phyloP scores from a whole-genome alignment of 2,329 filamentous ascomycete species.

The Cercospora zeae-maydis region DNA sequence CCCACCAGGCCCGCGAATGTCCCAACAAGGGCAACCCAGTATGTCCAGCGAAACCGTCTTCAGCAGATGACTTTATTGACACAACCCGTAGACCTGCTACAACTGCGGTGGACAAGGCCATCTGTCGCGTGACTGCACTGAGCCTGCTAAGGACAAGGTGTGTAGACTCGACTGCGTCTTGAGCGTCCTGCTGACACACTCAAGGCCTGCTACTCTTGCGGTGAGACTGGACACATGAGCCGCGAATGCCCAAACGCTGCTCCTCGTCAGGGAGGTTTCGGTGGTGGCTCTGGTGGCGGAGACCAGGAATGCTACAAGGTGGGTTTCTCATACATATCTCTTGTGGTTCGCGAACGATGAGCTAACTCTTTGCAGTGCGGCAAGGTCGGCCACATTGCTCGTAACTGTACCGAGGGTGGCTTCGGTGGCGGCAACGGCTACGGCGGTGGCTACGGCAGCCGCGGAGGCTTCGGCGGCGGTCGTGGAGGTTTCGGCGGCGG shows the following conservation, averaged over 20 bases:
- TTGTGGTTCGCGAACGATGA: slow-evolving; percentile 44
- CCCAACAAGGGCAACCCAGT: slow-evolving; percentile 46
- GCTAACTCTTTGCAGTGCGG: slow-evolving; percentile 85
- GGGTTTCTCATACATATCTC: neutral
- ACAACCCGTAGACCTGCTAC: slow-evolving; percentile 40
- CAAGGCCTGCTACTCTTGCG: slow-evolving; percentile 59
- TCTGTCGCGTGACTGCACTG: slow-evolving; percentile 77
- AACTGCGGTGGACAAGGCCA: slow-evolving; percentile 49
- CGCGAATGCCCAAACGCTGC: slow-evolving; percentile 67
- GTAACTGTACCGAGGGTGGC: slow-evolving; percentile 72
- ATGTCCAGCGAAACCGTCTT: slow-evolving; percentile 1
- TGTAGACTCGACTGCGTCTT: slow-evolving; percentile 38
- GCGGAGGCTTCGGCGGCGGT: slow-evolving; percentile 38
- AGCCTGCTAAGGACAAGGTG: slow-evolving; percentile 79
- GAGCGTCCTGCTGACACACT: slow-evolving; percentile 30
- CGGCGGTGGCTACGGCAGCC: slow-evolving; percentile 44
- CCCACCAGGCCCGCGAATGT: slow-evolving; percentile 51
- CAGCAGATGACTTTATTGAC: slow-evolving; percentile 37
- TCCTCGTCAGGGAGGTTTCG: slow-evolving; percentile 46
- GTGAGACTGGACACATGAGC: slow-evolving; percentile 82
- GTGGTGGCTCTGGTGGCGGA: slow-evolving; percentile 43
- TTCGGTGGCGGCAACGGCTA: slow-evolving; percentile 48
- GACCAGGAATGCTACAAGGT: slow-evolving; percentile 47
- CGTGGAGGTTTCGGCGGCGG: slow-evolving; percentile 46
- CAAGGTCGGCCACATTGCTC: slow-evolving; percentile 92